Evolutionary conservation across 441 rosid genomes (phyloP), one percentile per base, ranked within the genome.

Genomic region (Jatropha multifida): DNA sequence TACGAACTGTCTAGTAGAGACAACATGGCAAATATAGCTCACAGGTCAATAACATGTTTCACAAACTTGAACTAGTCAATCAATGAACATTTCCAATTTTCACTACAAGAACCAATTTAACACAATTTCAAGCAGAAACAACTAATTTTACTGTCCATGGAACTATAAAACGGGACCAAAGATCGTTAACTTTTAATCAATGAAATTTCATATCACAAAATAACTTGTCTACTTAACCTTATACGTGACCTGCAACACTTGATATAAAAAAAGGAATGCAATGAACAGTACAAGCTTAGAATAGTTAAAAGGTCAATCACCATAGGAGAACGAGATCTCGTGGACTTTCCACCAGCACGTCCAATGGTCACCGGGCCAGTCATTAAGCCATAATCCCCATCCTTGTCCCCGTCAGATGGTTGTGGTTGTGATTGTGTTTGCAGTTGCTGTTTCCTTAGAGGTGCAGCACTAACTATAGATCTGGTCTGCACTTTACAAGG

Each of bases 1-100:
- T 81, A 77, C 84, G 90, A 80, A 90, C 87, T 79, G 90, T 80
- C 97, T 92, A 85, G 65, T 60, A 74, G 42, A 83, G 80, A 80
- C 66, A 74, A 61, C 15, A 72, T 11, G 7, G 26, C 11, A 20
- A 58, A 49, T 26, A 69, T 5, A 20, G 9, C 8, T 15, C 37
- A 65, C 12, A 23, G 9, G 3, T 23, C 40, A 32, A 7, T 61
- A 61, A 14, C 32, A 14, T 27, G 18, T 61, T 23, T 8, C 18
- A 37, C 40, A 37, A 10, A 13, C 7, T 61, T 61, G 0, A 37
- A 63, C 46, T 15, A 32, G 2, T 59, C 40, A 17, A 38, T 17
- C 60, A 26, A 62, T 37, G 26, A 60, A 72, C 20, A 42, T 32
- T 26, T 62, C 42, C 37, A 15, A 59, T 41, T 37, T 41, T 46